Evolutionary conservation across 1,284 basidiomycete species (phyloP), one percentile per base, ranked within the genome.

Genomic region (Pyrrhoderma lamaoense): DNA sequence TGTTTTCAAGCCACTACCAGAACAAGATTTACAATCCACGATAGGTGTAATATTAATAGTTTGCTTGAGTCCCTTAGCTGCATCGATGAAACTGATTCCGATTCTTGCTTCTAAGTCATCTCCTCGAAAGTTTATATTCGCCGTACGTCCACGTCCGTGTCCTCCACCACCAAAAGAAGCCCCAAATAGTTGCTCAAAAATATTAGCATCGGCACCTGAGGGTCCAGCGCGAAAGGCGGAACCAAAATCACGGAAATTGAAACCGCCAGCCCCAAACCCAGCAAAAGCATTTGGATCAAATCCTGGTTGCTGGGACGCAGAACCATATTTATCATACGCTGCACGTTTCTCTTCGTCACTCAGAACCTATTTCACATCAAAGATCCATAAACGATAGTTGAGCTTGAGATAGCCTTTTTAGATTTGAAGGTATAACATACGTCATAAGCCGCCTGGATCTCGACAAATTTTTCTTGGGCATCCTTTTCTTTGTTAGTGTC

Each of bases 371-470:
- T 59, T 55, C 50, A 60, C 45, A 45, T 45, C 61, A 45, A 16
- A 14, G 49, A n/a, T n/a, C n/a, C n/a, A n/a, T n/a, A n/a, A n/a
- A n/a, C n/a, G n/a, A n/a, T n/a, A n/a, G n/a, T 53, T 25, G 56
- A 19, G 44, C 23, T 40, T 22, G 18, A 42, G 49, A 57, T 45
- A 57, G 47, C 36, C 19, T 13, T 39, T 25, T 38, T 22, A 39
- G 37, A 18, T 39, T 21, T 19, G 25, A 46, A 49, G 35, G 13
- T 8, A n/a, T 9, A n/a, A 70, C 88, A 61, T 61, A 96, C 91
- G 67, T 99, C 96, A 70, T 98, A 99, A 8, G 96, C 96, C 59
- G 84, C 79, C 67, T 99, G 96, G 54, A 99, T 97, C 67, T 99
- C 94, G 27, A 95, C 80, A 67, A 99, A 99, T 64, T 90, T 90